phyloP scores from a whole-genome alignment of 768 basidiomycete species.

The Lanmaoa pseudosensibilis region DNA sequence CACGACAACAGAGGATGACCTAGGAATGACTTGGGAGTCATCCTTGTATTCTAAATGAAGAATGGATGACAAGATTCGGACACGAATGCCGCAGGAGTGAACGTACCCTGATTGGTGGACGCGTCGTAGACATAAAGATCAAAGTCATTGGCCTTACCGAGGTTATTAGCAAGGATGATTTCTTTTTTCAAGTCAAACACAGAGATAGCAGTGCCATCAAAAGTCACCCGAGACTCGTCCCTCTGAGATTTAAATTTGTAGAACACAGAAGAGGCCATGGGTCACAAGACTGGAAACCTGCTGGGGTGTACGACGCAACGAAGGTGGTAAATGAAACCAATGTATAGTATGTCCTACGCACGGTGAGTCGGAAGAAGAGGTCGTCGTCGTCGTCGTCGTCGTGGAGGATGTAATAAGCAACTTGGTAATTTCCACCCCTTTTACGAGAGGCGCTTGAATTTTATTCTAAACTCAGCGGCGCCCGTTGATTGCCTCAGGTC shows the following conservation, averaged over 20 bases:
- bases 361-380: constrained; percentile 9
- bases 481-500: not conserved
- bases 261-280: constrained; percentile 92
- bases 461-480: constrained; percentile 7
- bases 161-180: constrained; percentile 93
- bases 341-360: constrained; percentile 24
- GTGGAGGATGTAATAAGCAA: not conserved
- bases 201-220: constrained; percentile 98
- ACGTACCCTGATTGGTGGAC: constrained; percentile 83
- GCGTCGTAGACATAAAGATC: constrained; percentile 87
- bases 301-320: constrained; percentile 17
- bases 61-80: not conserved
- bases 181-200: constrained; percentile 99
- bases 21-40: constrained; percentile 87
- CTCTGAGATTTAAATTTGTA: constrained; percentile 96
- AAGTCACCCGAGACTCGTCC: constrained; percentile 92
- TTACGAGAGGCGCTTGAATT: constrained; percentile 26
- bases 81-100: not conserved
- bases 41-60: constrained; percentile 75
- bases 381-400: constrained; percentile 19
- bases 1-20: constrained; percentile 91
- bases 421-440: not conserved
- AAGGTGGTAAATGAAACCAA: constrained; percentile 7
- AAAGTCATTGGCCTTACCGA: constrained; percentile 96
- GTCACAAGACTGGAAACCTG: constrained; percentile 13